phyloP scores from a whole-genome alignment of 2,329 filamentous ascomycete species.

The Verticillium albo-atrum region DNA sequence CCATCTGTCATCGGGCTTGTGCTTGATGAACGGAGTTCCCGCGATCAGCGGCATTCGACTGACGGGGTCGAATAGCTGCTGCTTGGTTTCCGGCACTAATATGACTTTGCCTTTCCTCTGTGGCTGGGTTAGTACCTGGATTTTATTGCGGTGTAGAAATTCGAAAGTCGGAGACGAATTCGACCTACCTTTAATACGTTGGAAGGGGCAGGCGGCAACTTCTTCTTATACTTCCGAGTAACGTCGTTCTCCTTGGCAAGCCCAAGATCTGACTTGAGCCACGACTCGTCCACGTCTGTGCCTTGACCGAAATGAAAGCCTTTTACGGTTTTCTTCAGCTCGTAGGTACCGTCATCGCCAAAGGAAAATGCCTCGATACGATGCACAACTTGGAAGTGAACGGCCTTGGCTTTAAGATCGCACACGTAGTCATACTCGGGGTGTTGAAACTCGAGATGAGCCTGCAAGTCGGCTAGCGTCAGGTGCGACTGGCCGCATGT shows the following conservation, averaged over 20 bases:
- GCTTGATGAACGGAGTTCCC: conserved; percentile 38
- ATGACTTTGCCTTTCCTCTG: conserved; percentile 19
- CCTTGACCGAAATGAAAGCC: conserved; percentile 41
- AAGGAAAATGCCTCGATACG: conserved; percentile 8
- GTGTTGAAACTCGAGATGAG: conserved; percentile 43
- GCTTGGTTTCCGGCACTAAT: conserved; percentile 43
- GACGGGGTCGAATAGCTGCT: conserved; percentile 52
- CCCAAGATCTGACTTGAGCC: conserved; percentile 36
- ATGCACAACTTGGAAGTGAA: conserved; percentile 34
- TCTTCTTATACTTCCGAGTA: background rate
- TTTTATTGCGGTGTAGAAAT: conserved; percentile 4
- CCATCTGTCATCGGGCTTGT: conserved; percentile 46
- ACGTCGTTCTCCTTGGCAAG: conserved; percentile 15
- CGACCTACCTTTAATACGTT: background rate
- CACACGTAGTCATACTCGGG: conserved; percentile 38
- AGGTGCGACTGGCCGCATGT: conserved; percentile 43
- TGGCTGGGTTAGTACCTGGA: background rate
- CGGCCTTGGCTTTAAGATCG: conserved; percentile 28
- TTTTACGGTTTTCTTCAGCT: conserved; percentile 36
- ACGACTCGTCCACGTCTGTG: conserved; percentile 40
- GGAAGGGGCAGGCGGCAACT: background rate
- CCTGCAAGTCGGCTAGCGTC: conserved; percentile 41
- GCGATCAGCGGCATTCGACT: conserved; percentile 48
- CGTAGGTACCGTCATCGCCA: conserved; percentile 30
- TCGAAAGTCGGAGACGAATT: background rate